Conservation (phyloP, 495 filamentous ascomycete genomes). For the Talaromyces stipitatus region DNA sequence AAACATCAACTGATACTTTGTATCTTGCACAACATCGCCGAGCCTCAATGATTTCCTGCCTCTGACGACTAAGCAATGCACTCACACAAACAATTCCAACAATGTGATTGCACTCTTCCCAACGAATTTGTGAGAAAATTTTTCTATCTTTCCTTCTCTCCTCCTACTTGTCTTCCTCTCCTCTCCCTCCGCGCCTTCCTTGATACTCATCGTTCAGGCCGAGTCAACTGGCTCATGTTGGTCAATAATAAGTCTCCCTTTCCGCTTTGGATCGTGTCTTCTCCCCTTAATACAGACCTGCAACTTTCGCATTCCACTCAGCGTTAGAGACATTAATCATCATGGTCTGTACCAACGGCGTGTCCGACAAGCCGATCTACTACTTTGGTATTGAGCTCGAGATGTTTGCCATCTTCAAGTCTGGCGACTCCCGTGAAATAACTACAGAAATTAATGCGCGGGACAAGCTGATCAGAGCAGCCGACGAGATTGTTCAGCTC, state of each 20-base stretch:
- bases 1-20: background rate
- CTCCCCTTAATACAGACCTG: background rate
- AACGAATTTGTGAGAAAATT: background rate
- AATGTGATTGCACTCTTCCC: background rate
- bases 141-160: background rate
- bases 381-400: background rate
- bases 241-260: background rate
- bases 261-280: background rate
- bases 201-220: background rate
- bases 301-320: background rate
- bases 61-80: background rate
- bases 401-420: background rate
- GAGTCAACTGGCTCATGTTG: background rate
- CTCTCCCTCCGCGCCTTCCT: background rate
- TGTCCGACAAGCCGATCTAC: background rate
- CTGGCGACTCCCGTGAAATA: too few species aligned
- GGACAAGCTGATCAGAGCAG: background rate
- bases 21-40: background rate
- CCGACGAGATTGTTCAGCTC: background rate
- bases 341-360: background rate
- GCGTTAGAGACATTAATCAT: background rate
- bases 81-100: background rate
- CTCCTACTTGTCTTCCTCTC: background rate
- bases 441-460: too few species aligned
- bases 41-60: background rate